Percentiles rank a stretch among this genome's conserved stretches.
Evolutionary conservation across 768 basidiomycete genomes (phyloP).

Genomic region (Trametes cingulata): DNA sequence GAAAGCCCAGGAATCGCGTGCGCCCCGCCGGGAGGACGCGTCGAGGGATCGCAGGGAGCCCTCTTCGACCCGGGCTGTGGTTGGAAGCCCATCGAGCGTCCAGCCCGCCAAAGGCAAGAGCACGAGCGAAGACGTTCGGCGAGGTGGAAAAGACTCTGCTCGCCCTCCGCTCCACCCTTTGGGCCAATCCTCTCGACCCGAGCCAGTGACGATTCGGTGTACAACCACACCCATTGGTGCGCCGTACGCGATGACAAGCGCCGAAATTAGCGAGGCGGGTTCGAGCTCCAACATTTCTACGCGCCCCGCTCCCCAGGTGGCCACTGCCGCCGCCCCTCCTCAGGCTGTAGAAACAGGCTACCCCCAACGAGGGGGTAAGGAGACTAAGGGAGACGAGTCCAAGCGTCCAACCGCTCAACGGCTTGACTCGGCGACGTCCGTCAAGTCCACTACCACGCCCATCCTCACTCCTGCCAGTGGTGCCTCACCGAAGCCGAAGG

Average conservation of each 20-base stretch:
- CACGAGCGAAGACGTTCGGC: not conserved
- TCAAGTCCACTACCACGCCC: conserved; percentile 2
- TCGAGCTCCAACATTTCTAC: not conserved
- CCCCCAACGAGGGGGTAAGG: too few species aligned
- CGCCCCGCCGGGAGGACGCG: not conserved
- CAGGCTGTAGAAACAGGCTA: not conserved
- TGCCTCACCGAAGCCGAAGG: not conserved
- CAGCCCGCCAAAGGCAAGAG: not conserved
- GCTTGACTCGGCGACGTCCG: not conserved
- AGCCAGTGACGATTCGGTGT: not conserved
- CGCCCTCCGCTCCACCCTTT: not conserved
- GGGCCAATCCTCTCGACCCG: not conserved
- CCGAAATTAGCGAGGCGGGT: not conserved
- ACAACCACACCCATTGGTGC: conserved; percentile 5
- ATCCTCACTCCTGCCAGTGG: not conserved
- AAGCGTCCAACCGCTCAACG: not conserved
- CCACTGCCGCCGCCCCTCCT: not conserved
- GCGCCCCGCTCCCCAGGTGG: not conserved
- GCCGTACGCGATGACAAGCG: not conserved
- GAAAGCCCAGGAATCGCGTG: not conserved
- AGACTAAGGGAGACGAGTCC: not conserved
- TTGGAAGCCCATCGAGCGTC: not conserved
- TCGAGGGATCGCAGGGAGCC: not conserved
- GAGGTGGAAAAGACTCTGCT: not conserved
- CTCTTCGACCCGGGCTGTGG: not conserved